A percentile compares a stretch with the other conserved stretches of the same genome.
Conservation (phyloP, 352 stramenopile genomes). For the Phytophthora agathidicida region DNA sequence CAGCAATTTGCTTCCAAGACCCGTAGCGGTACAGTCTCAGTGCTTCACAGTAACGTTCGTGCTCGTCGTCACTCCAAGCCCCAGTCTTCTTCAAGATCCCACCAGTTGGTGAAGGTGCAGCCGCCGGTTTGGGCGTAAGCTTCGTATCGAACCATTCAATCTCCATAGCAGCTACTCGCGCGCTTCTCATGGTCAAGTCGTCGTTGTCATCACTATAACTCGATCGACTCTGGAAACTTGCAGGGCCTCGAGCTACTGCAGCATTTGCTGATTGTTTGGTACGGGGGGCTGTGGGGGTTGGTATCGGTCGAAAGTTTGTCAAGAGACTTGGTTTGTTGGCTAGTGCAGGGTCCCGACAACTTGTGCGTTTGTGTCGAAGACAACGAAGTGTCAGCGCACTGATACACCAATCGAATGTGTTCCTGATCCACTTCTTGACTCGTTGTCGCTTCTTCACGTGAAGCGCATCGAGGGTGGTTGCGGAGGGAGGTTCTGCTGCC, state of each 20-base stretch:
- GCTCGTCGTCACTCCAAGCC: slow-evolving; percentile 15
- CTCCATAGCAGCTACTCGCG: slow-evolving; percentile 3
- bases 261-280: neutral
- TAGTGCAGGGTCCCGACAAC: neutral
- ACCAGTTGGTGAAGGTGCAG: neutral
- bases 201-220: neutral
- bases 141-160: neutral
- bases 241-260: too few relatives aligned
- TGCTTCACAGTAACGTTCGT: slow-evolving; percentile 14
- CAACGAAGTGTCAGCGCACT: slow-evolving; percentile 10
- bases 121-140: neutral
- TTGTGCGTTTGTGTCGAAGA: slow-evolving; percentile 2
- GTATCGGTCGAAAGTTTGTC: slow-evolving; percentile 5
- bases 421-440: slow-evolving; percentile 8
- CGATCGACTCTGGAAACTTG: too few relatives aligned
- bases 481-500: slow-evolving; percentile 1
- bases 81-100: slow-evolving; percentile 6
- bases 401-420: slow-evolving; percentile 11
- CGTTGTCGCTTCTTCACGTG: neutral
- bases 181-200: slow-evolving; percentile 1
- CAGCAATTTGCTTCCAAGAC: slow-evolving; percentile 20
- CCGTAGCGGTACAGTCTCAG: slow-evolving; percentile 12
- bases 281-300: neutral
- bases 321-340: slow-evolving; percentile 6
- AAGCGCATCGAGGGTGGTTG: neutral